Conservation (phyloP, 768 basidiomycete species). For the Lactarius evosmus region DNA sequence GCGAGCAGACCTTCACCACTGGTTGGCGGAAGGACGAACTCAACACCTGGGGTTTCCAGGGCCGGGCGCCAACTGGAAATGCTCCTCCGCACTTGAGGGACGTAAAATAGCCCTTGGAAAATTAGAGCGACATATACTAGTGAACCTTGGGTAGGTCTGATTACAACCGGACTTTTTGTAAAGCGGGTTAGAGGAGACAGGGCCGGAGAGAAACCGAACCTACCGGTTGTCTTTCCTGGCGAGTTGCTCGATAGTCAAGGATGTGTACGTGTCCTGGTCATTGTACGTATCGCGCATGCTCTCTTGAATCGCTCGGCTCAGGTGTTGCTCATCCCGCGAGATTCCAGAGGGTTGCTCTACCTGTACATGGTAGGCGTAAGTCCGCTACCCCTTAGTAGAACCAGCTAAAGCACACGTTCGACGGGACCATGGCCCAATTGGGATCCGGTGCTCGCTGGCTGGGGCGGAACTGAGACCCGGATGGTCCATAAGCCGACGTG, state of each 20-base stretch:
- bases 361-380: constrained; percentile 14
- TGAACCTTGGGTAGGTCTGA: constrained; percentile 53
- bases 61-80: constrained; percentile 37
- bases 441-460: constrained; percentile 61
- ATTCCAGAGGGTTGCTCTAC: constrained; percentile 32
- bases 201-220: constrained; percentile 28
- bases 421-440: constrained; percentile 67
- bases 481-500: constrained; percentile 30
- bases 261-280: constrained; percentile 51
- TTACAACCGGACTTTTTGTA: constrained; percentile 57
- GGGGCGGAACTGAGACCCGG: constrained; percentile 48
- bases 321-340: constrained; percentile 55
- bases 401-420: constrained; percentile 47
- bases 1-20: constrained; percentile 37
- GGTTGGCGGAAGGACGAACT: constrained; percentile 32
- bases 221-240: constrained; percentile 59
- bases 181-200: neutral
- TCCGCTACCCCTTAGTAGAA: constrained; percentile 3
- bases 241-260: constrained; percentile 49
- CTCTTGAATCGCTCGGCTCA: constrained; percentile 70
- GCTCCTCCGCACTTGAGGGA: constrained; percentile 63
- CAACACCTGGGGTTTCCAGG: constrained; percentile 18
- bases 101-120: constrained; percentile 59
- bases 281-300: constrained; percentile 47
- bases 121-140: constrained; percentile 62